phyloP scores from a whole-genome alignment of 2,329 filamentous ascomycete species.

The Exserohilum turcica region DNA sequence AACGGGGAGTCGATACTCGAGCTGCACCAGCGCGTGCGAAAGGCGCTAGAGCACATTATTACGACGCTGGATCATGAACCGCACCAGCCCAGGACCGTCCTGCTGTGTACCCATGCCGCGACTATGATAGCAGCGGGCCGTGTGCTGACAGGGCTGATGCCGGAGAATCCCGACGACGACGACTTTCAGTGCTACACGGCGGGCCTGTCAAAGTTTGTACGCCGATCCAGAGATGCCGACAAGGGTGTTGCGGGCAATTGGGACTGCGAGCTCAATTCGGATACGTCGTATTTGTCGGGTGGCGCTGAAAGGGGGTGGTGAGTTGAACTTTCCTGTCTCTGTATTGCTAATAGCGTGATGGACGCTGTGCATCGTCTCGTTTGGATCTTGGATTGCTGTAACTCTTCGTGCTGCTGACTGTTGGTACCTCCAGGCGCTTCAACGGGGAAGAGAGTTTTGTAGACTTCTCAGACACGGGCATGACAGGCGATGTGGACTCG shows the following conservation, averaged over 20 bases:
- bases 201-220: slow-evolving; percentile 71
- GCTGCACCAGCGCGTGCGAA: slow-evolving; percentile 79
- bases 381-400: background rate
- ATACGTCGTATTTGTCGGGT: slow-evolving; percentile 78
- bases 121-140: slow-evolving; percentile 85
- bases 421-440: slow-evolving; percentile 35
- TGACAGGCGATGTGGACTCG: slow-evolving; percentile 20
- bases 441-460: slow-evolving; percentile 47
- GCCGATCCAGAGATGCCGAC: slow-evolving; percentile 54
- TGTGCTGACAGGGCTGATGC: slow-evolving; percentile 77
- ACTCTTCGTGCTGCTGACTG: slow-evolving; percentile 2
- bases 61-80: slow-evolving; percentile 70
- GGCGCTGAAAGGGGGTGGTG: slow-evolving; percentile 91
- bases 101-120: slow-evolving; percentile 90
- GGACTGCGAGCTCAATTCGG: slow-evolving; percentile 79
- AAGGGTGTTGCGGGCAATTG: slow-evolving; percentile 75
- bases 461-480: slow-evolving; percentile 30
- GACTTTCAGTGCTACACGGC: slow-evolving; percentile 89
- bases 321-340: slow-evolving; percentile 18
- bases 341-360: too few species aligned
- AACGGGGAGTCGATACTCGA: slow-evolving; percentile 80
- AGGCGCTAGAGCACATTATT: slow-evolving; percentile 72
- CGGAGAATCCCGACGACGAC: slow-evolving; percentile 70
- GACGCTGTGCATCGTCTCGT: background rate
- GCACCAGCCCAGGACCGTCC: slow-evolving; percentile 67